Evolutionary conservation across 441 rosid genomes (phyloP), one percentile per base, ranked within the genome.

Genomic region (Gossypium trilobum): DNA sequence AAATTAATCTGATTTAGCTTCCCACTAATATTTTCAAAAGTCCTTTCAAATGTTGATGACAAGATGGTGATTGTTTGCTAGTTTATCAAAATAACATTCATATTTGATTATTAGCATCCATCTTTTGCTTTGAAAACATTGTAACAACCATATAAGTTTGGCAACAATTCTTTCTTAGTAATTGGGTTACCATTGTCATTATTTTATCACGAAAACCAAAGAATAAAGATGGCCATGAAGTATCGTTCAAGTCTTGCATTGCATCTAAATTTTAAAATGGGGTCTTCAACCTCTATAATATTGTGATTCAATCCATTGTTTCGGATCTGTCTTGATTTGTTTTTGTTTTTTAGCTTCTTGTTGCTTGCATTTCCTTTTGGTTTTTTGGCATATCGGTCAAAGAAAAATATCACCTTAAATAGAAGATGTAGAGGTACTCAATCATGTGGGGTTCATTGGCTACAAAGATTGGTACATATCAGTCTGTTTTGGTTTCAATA

Each of bases 261-360:
- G 48, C 67, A 46, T 46, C 55, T 66, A 33, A 46, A 66, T 66
- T 66, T 46, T 48, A 46, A 66, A 36, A 46, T 48, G 57, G 56
- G 57, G 57, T 48, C 36, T 66, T 46, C 33, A 44, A 65, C 20
- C 70, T 65, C 36, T 65, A 65, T 3, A 13, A 22, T 42, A 0
- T 42, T 25, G 59, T 39, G 59, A 1, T 68, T 42, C 71, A 51
- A 5, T 50, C 44, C 50, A 44, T 67, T 50, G 59, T 51, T 51
- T 27, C 14, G 16, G 61, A 22, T 29, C 61, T 17, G 44, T 52
- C 61, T 17, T 52, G 61, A 25, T 17, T 68, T 55, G 33, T n/a
- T 50, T 17, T 68, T 55, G 19, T 22, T 29, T 50, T 68, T 64
- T 20, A 64, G 14, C 36, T 68, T 16, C 14, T 23, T 4, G 22